These are phyloP conservation scores for Piper betle DNA, from an alignment of 164 flowering plant species.

Conservation along the genomic window DNA sequence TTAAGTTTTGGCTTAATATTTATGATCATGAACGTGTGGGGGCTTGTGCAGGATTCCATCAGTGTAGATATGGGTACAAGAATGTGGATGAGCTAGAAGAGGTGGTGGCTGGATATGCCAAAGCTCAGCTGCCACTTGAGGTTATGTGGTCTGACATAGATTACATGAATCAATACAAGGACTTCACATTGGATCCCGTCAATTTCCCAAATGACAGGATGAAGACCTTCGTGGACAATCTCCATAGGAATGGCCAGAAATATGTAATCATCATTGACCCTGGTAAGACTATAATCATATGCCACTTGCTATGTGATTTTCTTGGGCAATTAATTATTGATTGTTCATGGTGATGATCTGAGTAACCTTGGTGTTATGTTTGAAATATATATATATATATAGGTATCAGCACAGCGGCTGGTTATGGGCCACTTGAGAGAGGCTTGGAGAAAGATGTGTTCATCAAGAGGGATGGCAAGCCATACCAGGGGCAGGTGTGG, in stretches of 20 bases:
- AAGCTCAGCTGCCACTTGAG: conserved; percentile 71
- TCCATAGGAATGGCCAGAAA: conserved; percentile 58
- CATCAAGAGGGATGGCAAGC: conserved; percentile 67
- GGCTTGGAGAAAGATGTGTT: conserved; percentile 66
- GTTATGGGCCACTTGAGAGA: conserved; percentile 59
- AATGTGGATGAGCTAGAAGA: conserved; percentile 43
- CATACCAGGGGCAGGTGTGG: conserved; percentile 86
- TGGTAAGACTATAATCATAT: conserved; percentile 37
- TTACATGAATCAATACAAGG: conserved; percentile 73
- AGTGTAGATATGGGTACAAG: conserved; percentile 71
- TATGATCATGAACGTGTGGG: neutral
- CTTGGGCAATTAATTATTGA: too few relatives aligned
- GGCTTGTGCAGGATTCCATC: conserved; percentile 64
- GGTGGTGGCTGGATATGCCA: conserved; percentile 74
- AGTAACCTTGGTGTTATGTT: too few relatives aligned
- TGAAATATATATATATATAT: too few relatives aligned
- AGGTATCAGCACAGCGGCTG: conserved; percentile 51
- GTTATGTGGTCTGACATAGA: conserved; percentile 93
- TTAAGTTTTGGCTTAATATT: too few relatives aligned
- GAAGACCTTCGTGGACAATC: conserved; percentile 37
- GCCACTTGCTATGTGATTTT: too few relatives aligned
- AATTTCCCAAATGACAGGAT: conserved; percentile 46
- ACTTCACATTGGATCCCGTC: conserved; percentile 74
- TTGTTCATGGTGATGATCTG: too few relatives aligned
- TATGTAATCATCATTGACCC: conserved; percentile 74